Evolutionary conservation across 2,329 filamentous ascomycete species (phyloP).

Genomic region (Didymella pinodella): DNA sequence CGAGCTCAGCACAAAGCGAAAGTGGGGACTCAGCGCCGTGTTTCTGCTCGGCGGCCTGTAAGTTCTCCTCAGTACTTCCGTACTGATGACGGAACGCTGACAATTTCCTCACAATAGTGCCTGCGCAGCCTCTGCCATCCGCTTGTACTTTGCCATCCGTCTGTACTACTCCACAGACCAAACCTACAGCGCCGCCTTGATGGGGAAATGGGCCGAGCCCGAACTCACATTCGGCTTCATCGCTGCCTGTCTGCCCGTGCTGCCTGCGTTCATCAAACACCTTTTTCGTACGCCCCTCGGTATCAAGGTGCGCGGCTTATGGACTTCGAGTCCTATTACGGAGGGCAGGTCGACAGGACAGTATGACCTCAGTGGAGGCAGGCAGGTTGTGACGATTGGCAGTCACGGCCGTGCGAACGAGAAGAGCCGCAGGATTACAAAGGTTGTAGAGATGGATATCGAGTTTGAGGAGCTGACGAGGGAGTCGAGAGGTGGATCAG

Average conservation of each 20-base stretch:
- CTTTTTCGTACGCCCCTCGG: conserved; percentile 8
- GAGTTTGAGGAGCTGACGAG: conserved; percentile 23
- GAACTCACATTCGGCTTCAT: conserved; percentile 29
- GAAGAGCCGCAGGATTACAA: conserved; percentile 14
- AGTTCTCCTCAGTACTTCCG: neutral
- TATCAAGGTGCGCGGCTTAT: neutral
- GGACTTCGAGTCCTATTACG: conserved; percentile 6
- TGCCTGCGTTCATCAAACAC: conserved; percentile 25
- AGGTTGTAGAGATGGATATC: conserved; percentile 18
- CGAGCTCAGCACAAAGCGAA: conserved; percentile 19
- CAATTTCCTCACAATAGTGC: conserved; percentile 8
- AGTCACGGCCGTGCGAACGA: neutral
- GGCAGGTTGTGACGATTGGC: conserved; percentile 7
- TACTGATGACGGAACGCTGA: neutral
- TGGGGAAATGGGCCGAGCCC: conserved; percentile 30
- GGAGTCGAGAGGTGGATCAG: conserved; percentile 1
- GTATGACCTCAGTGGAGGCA: neutral
- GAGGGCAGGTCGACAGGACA: neutral
- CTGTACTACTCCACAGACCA: conserved; percentile 21
- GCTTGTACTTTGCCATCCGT: conserved; percentile 23
- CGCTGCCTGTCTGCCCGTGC: conserved; percentile 26
- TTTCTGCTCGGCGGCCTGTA: conserved; percentile 26
- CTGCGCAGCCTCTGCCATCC: conserved; percentile 20
- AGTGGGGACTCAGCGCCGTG: conserved; percentile 23
- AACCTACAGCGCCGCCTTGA: conserved; percentile 22